Percentiles rank a stretch among this genome's conserved stretches.
These are phyloP conservation scores for Rhodofomes roseus DNA, from an alignment of 1,284 basidiomycete genomes.

Conservation along the genomic window DNA sequence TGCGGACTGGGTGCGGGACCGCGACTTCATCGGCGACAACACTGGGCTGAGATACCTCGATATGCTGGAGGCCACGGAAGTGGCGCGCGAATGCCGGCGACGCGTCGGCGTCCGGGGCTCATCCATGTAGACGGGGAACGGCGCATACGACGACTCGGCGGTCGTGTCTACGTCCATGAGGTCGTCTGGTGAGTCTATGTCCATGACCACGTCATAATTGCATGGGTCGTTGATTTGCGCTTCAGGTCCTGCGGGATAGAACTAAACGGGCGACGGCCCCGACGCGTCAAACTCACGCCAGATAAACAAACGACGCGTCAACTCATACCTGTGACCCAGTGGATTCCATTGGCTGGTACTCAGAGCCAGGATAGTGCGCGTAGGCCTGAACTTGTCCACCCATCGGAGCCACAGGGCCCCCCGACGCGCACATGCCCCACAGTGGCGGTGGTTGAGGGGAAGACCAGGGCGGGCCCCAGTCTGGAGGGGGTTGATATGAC, in stretches of 20 bases:
- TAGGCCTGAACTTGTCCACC: background rate
- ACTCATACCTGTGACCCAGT: background rate
- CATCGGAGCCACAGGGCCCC: background rate
- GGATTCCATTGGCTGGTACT: background rate
- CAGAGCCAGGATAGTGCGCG: background rate
- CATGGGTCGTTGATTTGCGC: background rate
- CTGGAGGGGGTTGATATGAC: background rate
- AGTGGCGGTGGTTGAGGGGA: background rate
- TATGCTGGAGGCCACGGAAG: background rate
- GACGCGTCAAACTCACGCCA: background rate
- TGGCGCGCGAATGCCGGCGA: background rate
- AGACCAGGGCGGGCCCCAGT: background rate
- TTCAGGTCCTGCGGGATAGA: background rate
- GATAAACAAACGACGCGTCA: background rate
- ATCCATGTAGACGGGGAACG: background rate
- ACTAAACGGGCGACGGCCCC: background rate
- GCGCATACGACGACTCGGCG: background rate
- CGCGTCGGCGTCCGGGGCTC: background rate
- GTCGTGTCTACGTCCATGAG: background rate
- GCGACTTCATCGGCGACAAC: background rate
- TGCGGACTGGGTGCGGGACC: background rate
- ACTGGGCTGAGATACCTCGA: background rate
- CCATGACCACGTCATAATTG: background rate
- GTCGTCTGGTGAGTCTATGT: background rate
- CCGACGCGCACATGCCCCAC: background rate